A percentile compares a stretch with the other conserved stretches of the same genome.
These are phyloP conservation scores for Backusella circina DNA, from an alignment of 192 early-diverging fungal species.

Conservation along the genomic window DNA sequence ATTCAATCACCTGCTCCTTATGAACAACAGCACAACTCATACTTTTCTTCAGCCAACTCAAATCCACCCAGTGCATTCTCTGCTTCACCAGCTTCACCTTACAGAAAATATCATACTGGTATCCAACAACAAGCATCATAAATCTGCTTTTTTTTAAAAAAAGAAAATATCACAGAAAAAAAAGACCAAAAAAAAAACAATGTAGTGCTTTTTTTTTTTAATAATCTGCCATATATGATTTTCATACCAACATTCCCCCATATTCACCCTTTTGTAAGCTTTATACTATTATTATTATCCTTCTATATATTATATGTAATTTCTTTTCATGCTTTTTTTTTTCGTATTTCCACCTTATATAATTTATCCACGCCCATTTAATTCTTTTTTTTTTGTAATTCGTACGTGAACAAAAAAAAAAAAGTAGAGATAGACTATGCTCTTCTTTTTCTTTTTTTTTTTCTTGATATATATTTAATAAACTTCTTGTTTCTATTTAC, in stretches of 20 bases:
- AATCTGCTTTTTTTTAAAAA: not conserved
- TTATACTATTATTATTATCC: not conserved
- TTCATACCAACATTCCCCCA: not conserved
- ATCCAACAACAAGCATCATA: slow-evolving; percentile 11
- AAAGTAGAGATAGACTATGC: not conserved
- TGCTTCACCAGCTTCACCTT: not conserved
- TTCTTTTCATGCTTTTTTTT: not conserved
- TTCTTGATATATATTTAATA: not conserved
- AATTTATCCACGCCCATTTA: not conserved
- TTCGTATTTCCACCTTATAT: not conserved
- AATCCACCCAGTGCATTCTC: not conserved
- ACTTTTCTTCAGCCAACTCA: not conserved
- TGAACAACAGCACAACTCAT: slow-evolving; percentile 1
- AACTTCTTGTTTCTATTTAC: not conserved
- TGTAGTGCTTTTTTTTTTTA: not conserved
- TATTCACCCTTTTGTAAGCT: not conserved
- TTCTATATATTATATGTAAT: not conserved
- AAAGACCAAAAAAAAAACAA: not conserved
- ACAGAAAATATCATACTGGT: slow-evolving; percentile 10
- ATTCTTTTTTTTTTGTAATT: slow-evolving; percentile 3
- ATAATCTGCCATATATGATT: not conserved
- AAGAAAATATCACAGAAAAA: not conserved
- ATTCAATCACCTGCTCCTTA: not conserved
- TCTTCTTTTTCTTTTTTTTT: not conserved
- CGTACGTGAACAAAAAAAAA: not conserved